These are phyloP conservation scores for Alternaria dauci DNA, from an alignment of 2,329 filamentous ascomycete species.

Conservation along the genomic window DNA sequence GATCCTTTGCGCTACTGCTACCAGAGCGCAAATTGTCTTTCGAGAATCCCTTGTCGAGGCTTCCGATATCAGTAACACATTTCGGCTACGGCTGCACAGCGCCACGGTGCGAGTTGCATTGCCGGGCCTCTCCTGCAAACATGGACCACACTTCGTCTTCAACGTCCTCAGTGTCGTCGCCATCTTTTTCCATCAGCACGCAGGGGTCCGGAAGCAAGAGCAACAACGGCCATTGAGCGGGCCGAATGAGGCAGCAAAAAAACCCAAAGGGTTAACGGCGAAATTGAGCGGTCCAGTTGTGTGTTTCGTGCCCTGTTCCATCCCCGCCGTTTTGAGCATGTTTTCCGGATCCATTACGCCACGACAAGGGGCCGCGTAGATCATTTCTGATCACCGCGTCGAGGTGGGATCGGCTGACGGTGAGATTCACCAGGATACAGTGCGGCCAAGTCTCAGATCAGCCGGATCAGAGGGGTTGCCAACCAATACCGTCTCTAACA, in stretches of 20 bases:
- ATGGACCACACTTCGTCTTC: conserved; percentile 1
- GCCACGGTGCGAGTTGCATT: not conserved
- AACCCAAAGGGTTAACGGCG: conserved; percentile 21
- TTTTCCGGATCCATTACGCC: conserved; percentile 43
- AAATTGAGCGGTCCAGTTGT: conserved; percentile 23
- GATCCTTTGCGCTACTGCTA: conserved; percentile 1
- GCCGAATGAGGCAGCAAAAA: conserved; percentile 17
- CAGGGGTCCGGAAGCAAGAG: conserved; percentile 11
- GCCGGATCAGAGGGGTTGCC: conserved; percentile 33
- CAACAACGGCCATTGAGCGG: conserved; percentile 11
- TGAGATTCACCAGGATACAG: conserved; percentile 29
- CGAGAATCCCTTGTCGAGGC: not conserved
- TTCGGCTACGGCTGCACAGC: not conserved
- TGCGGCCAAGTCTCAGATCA: conserved; percentile 48
- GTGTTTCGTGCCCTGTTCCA: conserved; percentile 33
- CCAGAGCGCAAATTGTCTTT: not conserved
- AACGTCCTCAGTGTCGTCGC: not conserved
- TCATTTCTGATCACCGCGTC: conserved; percentile 42
- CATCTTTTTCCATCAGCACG: not conserved
- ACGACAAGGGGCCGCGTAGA: conserved; percentile 45
- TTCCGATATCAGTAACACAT: not conserved
- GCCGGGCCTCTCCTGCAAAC: not conserved
- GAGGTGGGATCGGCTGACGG: conserved; percentile 39
- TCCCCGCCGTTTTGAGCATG: conserved; percentile 42
- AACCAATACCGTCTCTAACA: conserved; percentile 23